Evolutionary conservation across 768 basidiomycete genomes (phyloP).

Genomic region (Epithele typhae): DNA sequence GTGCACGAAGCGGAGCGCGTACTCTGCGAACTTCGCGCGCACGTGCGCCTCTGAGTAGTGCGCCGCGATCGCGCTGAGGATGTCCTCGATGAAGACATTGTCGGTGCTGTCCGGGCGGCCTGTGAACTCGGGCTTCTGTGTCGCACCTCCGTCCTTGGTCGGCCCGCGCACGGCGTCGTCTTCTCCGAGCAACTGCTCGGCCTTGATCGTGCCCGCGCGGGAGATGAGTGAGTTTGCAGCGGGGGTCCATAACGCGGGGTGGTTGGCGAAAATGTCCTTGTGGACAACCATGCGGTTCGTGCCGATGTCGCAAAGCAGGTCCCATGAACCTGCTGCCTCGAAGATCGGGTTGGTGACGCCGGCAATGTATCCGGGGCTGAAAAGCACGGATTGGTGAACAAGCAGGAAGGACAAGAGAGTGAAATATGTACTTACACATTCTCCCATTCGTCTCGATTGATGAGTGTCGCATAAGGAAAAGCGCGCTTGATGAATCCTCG

Average conservation of each 20-base stretch:
- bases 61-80: constrained; percentile 80
- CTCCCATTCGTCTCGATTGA: constrained; percentile 86
- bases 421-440: constrained; percentile 57
- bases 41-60: constrained; percentile 91
- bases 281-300: constrained; percentile 82
- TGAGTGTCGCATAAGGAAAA: constrained; percentile 93
- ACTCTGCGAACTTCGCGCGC: constrained; percentile 86
- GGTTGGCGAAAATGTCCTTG: constrained; percentile 67
- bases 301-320: constrained; percentile 88
- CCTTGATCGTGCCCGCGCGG: constrained; percentile 59
- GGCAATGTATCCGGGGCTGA: constrained; percentile 88
- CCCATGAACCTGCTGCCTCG: constrained; percentile 84
- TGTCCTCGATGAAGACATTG: constrained; percentile 92
- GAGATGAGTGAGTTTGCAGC: constrained; percentile 36
- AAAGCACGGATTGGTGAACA: no score
- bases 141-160: constrained; percentile 44
- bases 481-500: constrained; percentile 87
- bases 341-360: constrained; percentile 98
- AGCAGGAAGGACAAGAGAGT: background rate
- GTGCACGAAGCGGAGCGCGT: constrained; percentile 80
- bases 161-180: constrained; percentile 62
- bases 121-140: constrained; percentile 47
- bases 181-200: constrained; percentile 60
- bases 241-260: constrained; percentile 33
- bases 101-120: constrained; percentile 65